Percentiles rank a stretch among this genome's conserved stretches.
Conservation (phyloP, 1,284 basidiomycete species). For the Irpex sp. region DNA sequence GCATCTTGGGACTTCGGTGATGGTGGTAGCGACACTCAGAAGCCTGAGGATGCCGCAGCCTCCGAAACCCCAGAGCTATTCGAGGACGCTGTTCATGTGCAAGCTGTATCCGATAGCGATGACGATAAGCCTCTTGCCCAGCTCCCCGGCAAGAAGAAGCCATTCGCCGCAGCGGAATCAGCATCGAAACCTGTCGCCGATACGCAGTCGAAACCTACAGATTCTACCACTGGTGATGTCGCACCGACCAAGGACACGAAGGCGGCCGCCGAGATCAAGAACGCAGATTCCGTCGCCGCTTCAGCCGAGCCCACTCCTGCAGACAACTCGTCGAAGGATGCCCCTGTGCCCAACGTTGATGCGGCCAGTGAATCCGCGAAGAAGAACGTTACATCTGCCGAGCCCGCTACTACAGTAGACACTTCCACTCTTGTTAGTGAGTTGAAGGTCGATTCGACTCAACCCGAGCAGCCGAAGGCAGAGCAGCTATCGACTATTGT, state of each 20-base stretch:
- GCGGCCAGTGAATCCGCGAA: not conserved
- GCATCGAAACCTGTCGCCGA: not conserved
- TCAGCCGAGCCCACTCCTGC: not conserved
- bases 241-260: not conserved
- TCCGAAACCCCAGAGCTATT: not conserved
- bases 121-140: not conserved
- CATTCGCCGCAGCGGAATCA: not conserved
- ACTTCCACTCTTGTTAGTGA: not conserved
- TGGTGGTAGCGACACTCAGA: not conserved
- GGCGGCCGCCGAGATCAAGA: not conserved
- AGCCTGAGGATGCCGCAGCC: not conserved
- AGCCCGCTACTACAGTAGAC: not conserved
- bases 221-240: not conserved
- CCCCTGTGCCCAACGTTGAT: not conserved
- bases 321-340: not conserved
- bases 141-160: not conserved
- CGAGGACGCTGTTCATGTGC: not conserved
- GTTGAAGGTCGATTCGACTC: not conserved
- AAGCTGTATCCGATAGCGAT: not conserved
- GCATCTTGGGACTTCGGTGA: not conserved
- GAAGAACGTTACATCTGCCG: not conserved
- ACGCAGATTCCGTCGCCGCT: not conserved
- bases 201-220: not conserved
- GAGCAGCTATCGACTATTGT: not conserved
- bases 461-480: not conserved